These are phyloP conservation scores for Boletus huronensis DNA, from an alignment of 768 basidiomycete genomes.

Conservation along the genomic window DNA sequence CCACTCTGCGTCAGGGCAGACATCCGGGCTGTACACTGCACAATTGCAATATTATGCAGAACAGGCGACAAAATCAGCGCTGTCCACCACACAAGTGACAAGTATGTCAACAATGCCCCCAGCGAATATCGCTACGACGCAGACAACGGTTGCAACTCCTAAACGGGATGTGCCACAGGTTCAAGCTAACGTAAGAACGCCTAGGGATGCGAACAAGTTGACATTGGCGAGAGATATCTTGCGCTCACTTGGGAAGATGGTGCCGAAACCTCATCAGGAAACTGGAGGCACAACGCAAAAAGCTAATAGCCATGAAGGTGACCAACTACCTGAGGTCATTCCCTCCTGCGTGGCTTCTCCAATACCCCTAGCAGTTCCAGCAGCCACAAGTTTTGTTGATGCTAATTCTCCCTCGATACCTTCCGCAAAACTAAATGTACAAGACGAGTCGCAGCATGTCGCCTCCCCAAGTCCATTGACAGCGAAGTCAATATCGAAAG, in stretches of 20 bases:
- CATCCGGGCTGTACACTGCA: constrained; percentile 4
- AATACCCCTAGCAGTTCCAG: background rate
- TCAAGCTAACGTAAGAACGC: constrained; percentile 19
- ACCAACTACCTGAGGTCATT: background rate
- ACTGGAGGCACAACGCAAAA: background rate
- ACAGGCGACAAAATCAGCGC: constrained; percentile 10
- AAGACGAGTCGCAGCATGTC: background rate
- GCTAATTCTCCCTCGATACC: background rate
- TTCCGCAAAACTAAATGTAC: background rate
- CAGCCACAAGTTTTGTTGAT: background rate
- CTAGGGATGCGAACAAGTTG: constrained; percentile 44
- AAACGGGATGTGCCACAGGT: background rate
- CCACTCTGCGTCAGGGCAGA: background rate
- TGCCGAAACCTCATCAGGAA: constrained; percentile 8
- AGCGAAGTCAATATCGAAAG: background rate
- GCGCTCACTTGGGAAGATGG: constrained; percentile 41
- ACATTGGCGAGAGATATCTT: constrained; percentile 56
- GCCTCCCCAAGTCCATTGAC: background rate
- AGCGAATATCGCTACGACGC: background rate
- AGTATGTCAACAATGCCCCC: background rate
- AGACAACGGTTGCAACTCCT: constrained; percentile 8
- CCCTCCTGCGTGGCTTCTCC: background rate
- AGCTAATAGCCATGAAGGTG: background rate
- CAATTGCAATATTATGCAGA: constrained; percentile 23
- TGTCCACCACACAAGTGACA: constrained; percentile 3